phyloP scores from a whole-genome alignment of 2,329 filamentous ascomycete species.

The Diaporthe sp. region DNA sequence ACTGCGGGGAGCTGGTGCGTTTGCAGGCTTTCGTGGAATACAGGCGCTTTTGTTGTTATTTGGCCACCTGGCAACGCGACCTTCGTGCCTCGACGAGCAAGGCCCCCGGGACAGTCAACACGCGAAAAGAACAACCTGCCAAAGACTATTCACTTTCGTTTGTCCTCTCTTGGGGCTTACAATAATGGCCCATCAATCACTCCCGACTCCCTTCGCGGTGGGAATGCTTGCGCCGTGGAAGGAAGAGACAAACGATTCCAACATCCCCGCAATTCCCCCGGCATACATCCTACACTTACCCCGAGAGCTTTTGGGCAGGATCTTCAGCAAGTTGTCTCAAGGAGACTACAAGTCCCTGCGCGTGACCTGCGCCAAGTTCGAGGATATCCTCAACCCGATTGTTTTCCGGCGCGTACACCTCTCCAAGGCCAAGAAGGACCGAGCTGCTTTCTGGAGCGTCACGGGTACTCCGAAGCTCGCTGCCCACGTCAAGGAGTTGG shows the following conservation, averaged over 20 bases:
- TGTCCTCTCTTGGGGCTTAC: background rate
- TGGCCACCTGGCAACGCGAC: background rate
- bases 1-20: background rate
- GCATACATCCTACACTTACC: background rate
- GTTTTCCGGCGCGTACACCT: background rate
- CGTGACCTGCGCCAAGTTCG: background rate
- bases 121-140: too few species aligned
- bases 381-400: background rate
- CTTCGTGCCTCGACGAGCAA: background rate
- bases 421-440: background rate
- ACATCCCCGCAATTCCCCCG: too few species aligned
- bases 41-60: background rate
- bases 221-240: background rate
- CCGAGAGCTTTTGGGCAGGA: background rate
- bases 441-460: background rate
- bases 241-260: background rate
- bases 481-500: background rate
- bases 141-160: background rate
- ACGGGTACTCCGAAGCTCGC: background rate
- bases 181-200: background rate
- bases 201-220: background rate
- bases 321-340: background rate
- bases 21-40: background rate
- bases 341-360: background rate
- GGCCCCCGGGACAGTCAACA: background rate